Evolutionary conservation across 2,329 filamentous ascomycete genomes (phyloP), one percentile per base, ranked within the genome.

Genomic region (Colletotrichum australisinense): DNA sequence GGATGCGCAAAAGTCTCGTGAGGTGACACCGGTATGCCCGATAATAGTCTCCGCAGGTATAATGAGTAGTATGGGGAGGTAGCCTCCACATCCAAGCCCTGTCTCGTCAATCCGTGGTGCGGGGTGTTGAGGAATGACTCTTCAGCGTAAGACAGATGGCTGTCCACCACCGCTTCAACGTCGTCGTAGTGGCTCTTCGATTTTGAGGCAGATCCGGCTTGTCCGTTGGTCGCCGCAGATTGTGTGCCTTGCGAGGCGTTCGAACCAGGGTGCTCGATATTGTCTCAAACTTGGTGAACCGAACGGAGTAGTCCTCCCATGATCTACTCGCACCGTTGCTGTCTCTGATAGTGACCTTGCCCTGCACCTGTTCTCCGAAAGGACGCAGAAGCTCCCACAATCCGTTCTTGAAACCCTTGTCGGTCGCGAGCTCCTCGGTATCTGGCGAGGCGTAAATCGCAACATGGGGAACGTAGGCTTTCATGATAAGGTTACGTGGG

Each of bases 1-100:
- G 97, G 97, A 81, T 99, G 97, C 5, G 93, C 91, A 82, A 98
- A 98, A 0, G 97, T 97, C 84, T 99, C 97, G 78, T 98, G 95
- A 0, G 95, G 92, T 4, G 93, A 90, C 57, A 97, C 85, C 1
- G 94, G 91, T 53, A 96, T 86, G 16, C 93, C 93, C 1, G 95
- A 98, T 9, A 99, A 85, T 52, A 99, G 82, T 63, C 95, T 91
- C 35, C 95, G 91, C 59, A 99, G 84, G 80, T 97, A 98, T 8
- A 98, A 84, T 46, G 93, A 91, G 82, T 97, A 97, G 81, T 97
- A 95, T 0, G 94, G 93, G 12, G 94, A 95, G 1, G 92, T 89
- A 14, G 86, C 82, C 38, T 89, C 86, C 12, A 83, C 77, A 49
- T 88, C 85, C n/a, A 86, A 75, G 3, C 82, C 84, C 59, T 85